These are phyloP conservation scores for Mycosphaerella sp. DNA, from an alignment of 2,329 filamentous ascomycete genomes.

Conservation along the genomic window DNA sequence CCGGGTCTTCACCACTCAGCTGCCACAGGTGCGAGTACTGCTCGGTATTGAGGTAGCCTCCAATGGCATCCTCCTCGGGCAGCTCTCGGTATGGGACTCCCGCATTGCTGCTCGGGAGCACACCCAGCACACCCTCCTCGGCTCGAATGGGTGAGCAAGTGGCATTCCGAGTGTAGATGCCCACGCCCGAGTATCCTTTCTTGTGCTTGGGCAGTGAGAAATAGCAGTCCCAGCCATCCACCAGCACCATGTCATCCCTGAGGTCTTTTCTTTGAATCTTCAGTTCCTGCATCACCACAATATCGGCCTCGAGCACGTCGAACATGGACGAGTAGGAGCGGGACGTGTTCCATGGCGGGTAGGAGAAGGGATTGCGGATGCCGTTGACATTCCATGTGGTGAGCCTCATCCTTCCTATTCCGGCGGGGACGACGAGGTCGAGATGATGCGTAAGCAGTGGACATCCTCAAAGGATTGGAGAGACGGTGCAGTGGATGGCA, in stretches of 20 bases:
- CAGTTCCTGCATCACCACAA: constrained; percentile 89
- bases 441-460: background rate
- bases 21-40: constrained; percentile 53
- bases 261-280: constrained; percentile 95
- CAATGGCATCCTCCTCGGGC: constrained; percentile 67
- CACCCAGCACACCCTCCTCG: constrained; percentile 87
- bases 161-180: constrained; percentile 85
- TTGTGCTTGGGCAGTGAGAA: constrained; percentile 91
- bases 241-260: constrained; percentile 88
- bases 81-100: constrained; percentile 67
- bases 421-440: background rate
- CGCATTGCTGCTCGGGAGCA: constrained; percentile 66
- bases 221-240: constrained; percentile 92
- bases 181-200: constrained; percentile 95
- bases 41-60: constrained; percentile 69
- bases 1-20: constrained; percentile 56
- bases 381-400: constrained; percentile 48
- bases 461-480: background rate
- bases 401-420: constrained; percentile 31
- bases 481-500: background rate
- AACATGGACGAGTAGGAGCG: constrained; percentile 67
- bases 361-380: constrained; percentile 49
- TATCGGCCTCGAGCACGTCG: constrained; percentile 83
- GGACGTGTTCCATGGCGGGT: constrained; percentile 46
- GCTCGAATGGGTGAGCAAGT: constrained; percentile 80